Evolutionary conservation across 192 early-diverging fungal species (phyloP).

Genomic region (Geranomyces variabilis): DNA sequence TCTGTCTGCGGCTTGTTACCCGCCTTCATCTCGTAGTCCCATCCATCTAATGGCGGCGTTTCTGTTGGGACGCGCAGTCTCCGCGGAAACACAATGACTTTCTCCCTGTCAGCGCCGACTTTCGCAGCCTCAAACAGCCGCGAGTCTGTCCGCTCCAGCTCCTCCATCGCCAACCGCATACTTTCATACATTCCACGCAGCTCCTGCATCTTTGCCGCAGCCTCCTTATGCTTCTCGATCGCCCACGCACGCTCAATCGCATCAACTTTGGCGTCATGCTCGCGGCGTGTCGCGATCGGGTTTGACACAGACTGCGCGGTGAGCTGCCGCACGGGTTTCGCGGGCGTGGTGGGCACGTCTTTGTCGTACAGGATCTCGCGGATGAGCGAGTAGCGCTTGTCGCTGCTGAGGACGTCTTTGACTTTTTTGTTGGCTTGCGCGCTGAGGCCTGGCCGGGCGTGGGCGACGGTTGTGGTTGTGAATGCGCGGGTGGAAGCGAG

Average conservation of each 20-base stretch:
- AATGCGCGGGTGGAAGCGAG: too few species aligned
- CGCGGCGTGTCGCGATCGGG: background rate
- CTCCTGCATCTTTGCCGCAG: conserved; percentile 32
- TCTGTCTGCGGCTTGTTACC: conserved; percentile 9
- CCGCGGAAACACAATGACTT: conserved; percentile 43
- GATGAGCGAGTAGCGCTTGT: conserved; percentile 43
- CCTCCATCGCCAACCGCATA: conserved; percentile 54
- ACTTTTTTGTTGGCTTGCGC: conserved; percentile 13
- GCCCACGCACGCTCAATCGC: conserved; percentile 48
- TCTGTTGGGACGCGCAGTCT: conserved; percentile 51
- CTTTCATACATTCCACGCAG: conserved; percentile 42
- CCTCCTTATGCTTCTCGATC: conserved; percentile 43
- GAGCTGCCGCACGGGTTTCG: background rate
- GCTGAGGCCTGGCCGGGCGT: background rate
- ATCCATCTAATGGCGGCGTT: conserved; percentile 49
- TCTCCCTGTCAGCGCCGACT: conserved; percentile 18
- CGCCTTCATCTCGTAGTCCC: conserved; percentile 47
- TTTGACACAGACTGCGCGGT: background rate
- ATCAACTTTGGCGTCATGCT: conserved; percentile 19
- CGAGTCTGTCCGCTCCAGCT: conserved; percentile 46
- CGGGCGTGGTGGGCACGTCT: conserved; percentile 24
- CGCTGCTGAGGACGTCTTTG: conserved; percentile 23
- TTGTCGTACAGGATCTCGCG: conserved; percentile 37
- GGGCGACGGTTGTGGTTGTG: background rate
- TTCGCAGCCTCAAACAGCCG: conserved; percentile 51